Conservation (phyloP, 2,329 filamentous ascomycete genomes). For the Microdochium trichocladiopsis region DNA sequence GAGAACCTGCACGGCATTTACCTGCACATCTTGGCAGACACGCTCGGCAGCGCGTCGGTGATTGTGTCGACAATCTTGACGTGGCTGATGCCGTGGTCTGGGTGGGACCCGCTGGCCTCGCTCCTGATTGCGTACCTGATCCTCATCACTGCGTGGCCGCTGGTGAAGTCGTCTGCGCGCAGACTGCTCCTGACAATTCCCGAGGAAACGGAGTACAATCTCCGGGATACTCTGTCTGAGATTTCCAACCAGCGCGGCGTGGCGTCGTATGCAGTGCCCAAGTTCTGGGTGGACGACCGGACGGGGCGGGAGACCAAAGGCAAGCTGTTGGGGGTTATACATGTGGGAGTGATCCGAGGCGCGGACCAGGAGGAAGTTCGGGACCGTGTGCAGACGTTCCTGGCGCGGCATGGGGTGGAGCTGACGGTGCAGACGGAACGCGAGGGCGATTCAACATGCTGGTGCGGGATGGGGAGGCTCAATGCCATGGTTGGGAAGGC, state of each 20-base stretch:
- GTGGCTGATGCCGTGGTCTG: slow-evolving; percentile 80
- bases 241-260: slow-evolving; percentile 79
- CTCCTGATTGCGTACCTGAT: slow-evolving; percentile 91
- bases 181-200: slow-evolving; percentile 80
- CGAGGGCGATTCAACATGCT: slow-evolving; percentile 64
- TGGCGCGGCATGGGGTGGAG: slow-evolving; percentile 67
- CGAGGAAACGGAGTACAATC: slow-evolving; percentile 76
- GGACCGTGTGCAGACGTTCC: slow-evolving; percentile 65
- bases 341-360: slow-evolving; percentile 67
- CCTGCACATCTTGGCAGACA: slow-evolving; percentile 89
- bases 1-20: slow-evolving; percentile 99
- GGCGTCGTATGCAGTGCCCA: slow-evolving; percentile 75
- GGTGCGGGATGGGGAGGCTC: slow-evolving; percentile 43
- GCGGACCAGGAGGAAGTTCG: slow-evolving; percentile 78
- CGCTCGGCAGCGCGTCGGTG: slow-evolving; percentile 87
- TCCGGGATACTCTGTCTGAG: slow-evolving; percentile 80
- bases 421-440: slow-evolving; percentile 82
- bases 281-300: slow-evolving; percentile 86
- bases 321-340: slow-evolving; percentile 74
- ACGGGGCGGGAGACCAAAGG: slow-evolving; percentile 32
- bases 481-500: slow-evolving; percentile 21
- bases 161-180: slow-evolving; percentile 78
- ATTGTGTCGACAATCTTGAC: slow-evolving; percentile 87
- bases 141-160: slow-evolving; percentile 81
- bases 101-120: slow-evolving; percentile 91